Evolutionary conservation across 441 rosid species (phyloP), one percentile per base, ranked within the genome.

Genomic region (Daphne laureola): DNA sequence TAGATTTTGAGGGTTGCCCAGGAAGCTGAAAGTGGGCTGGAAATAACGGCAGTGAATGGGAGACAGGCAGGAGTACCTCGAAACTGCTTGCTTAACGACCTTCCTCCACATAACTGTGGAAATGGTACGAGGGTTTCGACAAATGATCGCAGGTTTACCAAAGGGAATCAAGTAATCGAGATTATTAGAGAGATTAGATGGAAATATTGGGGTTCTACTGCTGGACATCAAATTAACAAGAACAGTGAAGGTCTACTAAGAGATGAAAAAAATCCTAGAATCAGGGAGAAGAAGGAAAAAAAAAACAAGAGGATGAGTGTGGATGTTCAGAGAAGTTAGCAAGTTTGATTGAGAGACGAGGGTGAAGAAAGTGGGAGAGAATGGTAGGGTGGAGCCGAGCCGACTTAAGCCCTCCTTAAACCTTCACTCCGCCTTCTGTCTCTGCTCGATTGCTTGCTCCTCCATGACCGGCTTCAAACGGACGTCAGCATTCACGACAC

Each of bases 61-160:
- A 16, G 49, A 53, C 51, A 62, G 65, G 55, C 64, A 41, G 15
- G 57, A 54, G 38, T 66, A 25, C 65, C 62, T 75, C n/a, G 76
- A 76, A 75, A 75, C 53, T 27, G 84, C 78, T 64, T 62, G 86
- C 43, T 66, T 83, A 67, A 89, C 83, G 16, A 63, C 53, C 80
- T 69, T 85, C 77, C 89, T 83, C 99, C 96, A 90, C 97, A 93
- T 90, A 69, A 68, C 73, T 59, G 72, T 51, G 57, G 83, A 67
- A 58, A 64, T 23, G 38, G 59, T 50, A 14, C 54, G 70, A 4
- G 70, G 60, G 72, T 49, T 49, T 23, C 26, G 71, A 47, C 14
- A 26, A 54, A 38, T 55, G 17, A 67, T 25, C 50, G 57, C 44
- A 43, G 84, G 71, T 51, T 65, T 69, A 53, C 61, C 64, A 47